Evolutionary conservation across 2,329 filamentous ascomycete genomes (phyloP).

Genomic region (Hymenoscyphus occultus): DNA sequence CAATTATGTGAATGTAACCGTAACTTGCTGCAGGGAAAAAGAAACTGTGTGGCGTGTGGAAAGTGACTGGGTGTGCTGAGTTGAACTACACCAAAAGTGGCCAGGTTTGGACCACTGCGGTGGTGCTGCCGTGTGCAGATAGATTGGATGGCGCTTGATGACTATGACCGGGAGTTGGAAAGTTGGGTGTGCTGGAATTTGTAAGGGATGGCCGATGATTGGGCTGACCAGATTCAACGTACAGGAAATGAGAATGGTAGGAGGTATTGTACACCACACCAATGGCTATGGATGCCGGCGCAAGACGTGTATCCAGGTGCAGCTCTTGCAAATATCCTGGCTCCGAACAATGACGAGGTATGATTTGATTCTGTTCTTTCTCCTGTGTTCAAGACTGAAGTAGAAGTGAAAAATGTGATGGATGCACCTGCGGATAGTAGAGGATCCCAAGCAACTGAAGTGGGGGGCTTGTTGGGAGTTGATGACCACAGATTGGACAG

Average conservation of each 20-base stretch:
- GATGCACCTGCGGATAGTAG: background rate
- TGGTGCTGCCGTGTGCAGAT: background rate
- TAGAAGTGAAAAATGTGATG: background rate
- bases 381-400: background rate
- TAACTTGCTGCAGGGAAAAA: background rate
- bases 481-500: background rate
- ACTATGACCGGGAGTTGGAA: background rate
- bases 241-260: slow-evolving; percentile 1
- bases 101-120: background rate
- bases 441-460: background rate
- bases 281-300: background rate
- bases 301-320: background rate
- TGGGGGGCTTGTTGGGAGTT: background rate
- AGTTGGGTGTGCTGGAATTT: background rate
- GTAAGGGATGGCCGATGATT: background rate
- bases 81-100: background rate
- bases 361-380: background rate
- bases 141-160: background rate
- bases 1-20: background rate
- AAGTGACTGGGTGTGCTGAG: background rate
- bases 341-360: background rate
- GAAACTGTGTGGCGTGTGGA: background rate
- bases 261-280: background rate
- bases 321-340: background rate
- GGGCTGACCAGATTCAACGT: slow-evolving; percentile 1